phyloP scores from a whole-genome alignment of 208 protist species.

The Sergeia podlipaevii region DNA sequence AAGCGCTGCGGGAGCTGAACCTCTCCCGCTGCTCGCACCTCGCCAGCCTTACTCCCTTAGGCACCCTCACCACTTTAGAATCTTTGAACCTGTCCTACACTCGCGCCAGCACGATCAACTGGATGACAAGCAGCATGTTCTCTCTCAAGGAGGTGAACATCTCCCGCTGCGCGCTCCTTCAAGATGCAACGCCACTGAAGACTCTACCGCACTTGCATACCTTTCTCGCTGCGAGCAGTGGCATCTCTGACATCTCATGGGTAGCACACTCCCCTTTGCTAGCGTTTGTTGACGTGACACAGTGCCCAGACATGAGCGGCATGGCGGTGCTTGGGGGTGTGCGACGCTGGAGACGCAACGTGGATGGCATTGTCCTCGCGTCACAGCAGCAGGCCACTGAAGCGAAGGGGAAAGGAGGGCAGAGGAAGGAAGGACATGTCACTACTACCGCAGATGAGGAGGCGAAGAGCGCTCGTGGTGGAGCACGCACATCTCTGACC shows the following conservation, averaged over 20 bases:
- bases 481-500: too few relatives aligned
- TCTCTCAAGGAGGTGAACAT: constrained; percentile 10
- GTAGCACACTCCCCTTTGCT: not conserved
- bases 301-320: not conserved
- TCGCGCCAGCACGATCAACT: not conserved
- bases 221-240: constrained; percentile 1
- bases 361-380: too few relatives aligned
- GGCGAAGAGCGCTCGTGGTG: too few relatives aligned
- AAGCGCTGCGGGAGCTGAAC: constrained; percentile 7
- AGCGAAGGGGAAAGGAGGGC: too few relatives aligned
- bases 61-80: not conserved
- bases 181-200: not conserved
- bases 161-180: not conserved
- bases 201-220: constrained; percentile 2
- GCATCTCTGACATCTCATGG: not conserved
- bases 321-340: not conserved
- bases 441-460: too few relatives aligned
- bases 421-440: too few relatives aligned
- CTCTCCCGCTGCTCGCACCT: constrained; percentile 5
- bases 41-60: not conserved
- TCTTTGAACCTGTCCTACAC: constrained; percentile 7
- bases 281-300: not conserved
- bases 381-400: too few relatives aligned
- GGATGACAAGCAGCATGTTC: not conserved
- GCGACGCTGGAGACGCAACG: not conserved